Percentiles rank a stretch among this genome's conserved stretches.
phyloP scores from a whole-genome alignment of 2,329 filamentous ascomycete species.

The Exophiala sideris region DNA sequence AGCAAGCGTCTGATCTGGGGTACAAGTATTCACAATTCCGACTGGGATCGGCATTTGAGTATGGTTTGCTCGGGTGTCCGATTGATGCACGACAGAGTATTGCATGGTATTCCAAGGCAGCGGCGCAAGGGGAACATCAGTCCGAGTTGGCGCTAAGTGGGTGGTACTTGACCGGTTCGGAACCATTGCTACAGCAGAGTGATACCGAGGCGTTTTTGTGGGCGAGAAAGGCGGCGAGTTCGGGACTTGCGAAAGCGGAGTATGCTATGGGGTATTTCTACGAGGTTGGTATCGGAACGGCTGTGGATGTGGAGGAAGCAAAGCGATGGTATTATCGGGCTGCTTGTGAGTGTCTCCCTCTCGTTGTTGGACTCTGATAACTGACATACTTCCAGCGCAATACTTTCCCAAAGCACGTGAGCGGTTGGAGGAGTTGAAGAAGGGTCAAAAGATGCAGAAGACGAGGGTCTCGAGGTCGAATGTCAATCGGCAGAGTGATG shows the following conservation, averaged over 20 bases:
- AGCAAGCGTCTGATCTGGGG: constrained; percentile 78
- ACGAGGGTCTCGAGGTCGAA: constrained; percentile 78
- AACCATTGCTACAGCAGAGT: constrained; percentile 82
- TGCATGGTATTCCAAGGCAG: constrained; percentile 88
- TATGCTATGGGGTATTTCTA: constrained; percentile 93
- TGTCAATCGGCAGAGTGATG: constrained; percentile 78
- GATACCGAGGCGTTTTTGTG: constrained; percentile 96
- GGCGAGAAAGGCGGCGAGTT: constrained; percentile 87
- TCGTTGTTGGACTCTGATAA: background rate
- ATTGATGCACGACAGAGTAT: constrained; percentile 84
- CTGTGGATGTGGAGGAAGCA: constrained; percentile 85
- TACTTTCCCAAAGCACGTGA: constrained; percentile 92
- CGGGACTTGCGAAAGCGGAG: constrained; percentile 86
- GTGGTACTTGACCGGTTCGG: constrained; percentile 93
- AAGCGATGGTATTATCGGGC: constrained; percentile 98
- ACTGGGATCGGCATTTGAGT: constrained; percentile 83
- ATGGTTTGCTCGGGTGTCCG: constrained; percentile 75
- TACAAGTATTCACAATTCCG: constrained; percentile 96
- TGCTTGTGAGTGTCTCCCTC: constrained; percentile 67
- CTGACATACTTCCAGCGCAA: constrained; percentile 61
- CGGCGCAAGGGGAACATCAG: constrained; percentile 90
- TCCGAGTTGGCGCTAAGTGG: constrained; percentile 78
- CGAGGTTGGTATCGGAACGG: constrained; percentile 86
- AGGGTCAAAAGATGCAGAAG: constrained; percentile 68
- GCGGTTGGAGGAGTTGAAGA: constrained; percentile 86